Conservation (phyloP, 768 basidiomycete genomes). For the Sistotremastrum niveocremeum region DNA sequence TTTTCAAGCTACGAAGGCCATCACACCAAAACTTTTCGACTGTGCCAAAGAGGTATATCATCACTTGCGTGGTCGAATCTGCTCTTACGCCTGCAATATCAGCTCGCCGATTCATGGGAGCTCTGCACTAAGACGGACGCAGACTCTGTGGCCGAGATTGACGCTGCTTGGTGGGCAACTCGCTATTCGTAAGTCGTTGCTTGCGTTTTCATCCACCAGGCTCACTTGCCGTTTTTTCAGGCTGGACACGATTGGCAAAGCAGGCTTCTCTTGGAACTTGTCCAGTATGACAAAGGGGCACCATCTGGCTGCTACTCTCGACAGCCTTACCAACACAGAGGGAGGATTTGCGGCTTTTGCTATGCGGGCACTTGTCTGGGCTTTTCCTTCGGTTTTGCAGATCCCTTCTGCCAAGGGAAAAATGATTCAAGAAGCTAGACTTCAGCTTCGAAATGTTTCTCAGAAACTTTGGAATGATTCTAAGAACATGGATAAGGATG, state of each 20-base stretch:
- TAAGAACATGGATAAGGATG: constrained; percentile 28
- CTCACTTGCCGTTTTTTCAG: background rate
- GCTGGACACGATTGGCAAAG: constrained; percentile 8
- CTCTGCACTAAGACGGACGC: no score
- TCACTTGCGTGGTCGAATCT: background rate
- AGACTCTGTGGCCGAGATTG: no score
- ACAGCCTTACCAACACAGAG: constrained; percentile 10
- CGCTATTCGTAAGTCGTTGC: no score
- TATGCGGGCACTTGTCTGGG: constrained; percentile 37
- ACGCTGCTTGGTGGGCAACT: no score
- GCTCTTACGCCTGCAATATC: background rate
- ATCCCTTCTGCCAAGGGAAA: constrained; percentile 24
- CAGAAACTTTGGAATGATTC: constrained; percentile 46
- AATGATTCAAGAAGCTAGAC: constrained; percentile 49
- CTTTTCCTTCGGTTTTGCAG: constrained; percentile 24
- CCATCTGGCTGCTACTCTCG: constrained; percentile 1
- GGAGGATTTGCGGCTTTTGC: constrained; percentile 9
- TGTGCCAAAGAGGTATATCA: constrained; percentile 33
- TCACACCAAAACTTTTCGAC: constrained; percentile 41
- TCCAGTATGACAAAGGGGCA: background rate
- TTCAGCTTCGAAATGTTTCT: constrained; percentile 5
- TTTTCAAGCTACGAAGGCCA: constrained; percentile 38
- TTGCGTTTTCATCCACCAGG: no score
- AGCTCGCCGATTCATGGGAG: no score
- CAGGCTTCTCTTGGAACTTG: constrained; percentile 9